Evolutionary conservation across 2,329 filamentous ascomycete genomes (phyloP), one percentile per base, ranked within the genome.

Genomic region (Sarocladium kiliense): DNA sequence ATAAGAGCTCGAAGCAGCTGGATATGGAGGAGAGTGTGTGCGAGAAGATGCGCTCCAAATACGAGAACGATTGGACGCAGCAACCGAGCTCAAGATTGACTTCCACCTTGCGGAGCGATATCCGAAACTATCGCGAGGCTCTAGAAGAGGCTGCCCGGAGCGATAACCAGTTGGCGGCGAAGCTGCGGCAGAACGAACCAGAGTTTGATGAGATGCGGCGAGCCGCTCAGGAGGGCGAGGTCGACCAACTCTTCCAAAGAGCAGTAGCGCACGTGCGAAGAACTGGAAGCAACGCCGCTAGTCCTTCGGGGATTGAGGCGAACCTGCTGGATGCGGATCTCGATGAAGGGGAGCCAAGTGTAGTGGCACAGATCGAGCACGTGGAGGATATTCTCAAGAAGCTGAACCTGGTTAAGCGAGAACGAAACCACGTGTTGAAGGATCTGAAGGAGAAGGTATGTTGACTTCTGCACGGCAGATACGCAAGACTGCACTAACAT

Each of bases 41-140:
- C 68, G 94, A 99, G 70, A 99, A 97, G 77, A 99, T 99, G 94
- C 84, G 94, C 47, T 95, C 91, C 12, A 99, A 99, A 69, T 97
- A 97, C 68, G 92, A 93, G 55, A 81, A 80, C 26, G 93, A 97
- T 55, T 99, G 94, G 94, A 96, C 91, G 18, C 94, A 99, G 65
- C 94, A 99, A 65, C 94, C 94, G 11, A 97, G 93, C 67, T 90
- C 89, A 30, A 81, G 90, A 56, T 79, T 99, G 39, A 99, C 93
- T 1, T 86, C 89, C 3, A 97, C 93, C 0, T 74, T 99, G 51
- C 83, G 92, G 55, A 87, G 85, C 57, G 94, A 99, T 66, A 88
- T 97, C 54, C 81, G 88, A 58, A 93, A 88, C 64, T 97, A 97
- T 66, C 84, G 87, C 27, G 88, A 92, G 56, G 94, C 94, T 0